Conservation (phyloP, 2,329 filamentous ascomycete species). For the Fusarium stilboides region DNA sequence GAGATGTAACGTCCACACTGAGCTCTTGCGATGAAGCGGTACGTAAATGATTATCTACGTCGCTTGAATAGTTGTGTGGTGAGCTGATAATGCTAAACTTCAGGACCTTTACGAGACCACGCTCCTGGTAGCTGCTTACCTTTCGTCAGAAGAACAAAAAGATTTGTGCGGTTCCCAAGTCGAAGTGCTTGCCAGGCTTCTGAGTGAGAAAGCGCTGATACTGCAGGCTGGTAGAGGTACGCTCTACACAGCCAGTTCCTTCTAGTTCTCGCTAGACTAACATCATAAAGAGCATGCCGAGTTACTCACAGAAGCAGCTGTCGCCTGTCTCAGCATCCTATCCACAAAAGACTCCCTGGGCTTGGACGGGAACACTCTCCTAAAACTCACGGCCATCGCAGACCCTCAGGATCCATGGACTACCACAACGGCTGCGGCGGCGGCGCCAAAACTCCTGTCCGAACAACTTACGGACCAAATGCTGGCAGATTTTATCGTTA, state of each 20-base stretch:
- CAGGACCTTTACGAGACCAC: constrained; percentile 23
- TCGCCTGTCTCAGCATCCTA: constrained; percentile 51
- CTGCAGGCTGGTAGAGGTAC: constrained; percentile 12
- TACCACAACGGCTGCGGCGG: constrained; percentile 49
- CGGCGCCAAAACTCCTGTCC: constrained; percentile 54
- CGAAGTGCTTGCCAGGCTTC: neutral
- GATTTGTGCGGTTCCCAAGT: neutral
- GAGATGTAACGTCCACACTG: constrained; percentile 2
- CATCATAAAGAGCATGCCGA: constrained; percentile 1
- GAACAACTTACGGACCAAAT: constrained; percentile 41
- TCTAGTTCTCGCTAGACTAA: neutral
- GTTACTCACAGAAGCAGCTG: constrained; percentile 45
- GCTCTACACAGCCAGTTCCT: neutral
- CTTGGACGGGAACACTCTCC: constrained; percentile 46
- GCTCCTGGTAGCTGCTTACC: constrained; percentile 10
- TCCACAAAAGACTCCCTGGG: constrained; percentile 11
- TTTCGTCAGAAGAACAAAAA: neutral
- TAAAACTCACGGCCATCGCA: constrained; percentile 54
- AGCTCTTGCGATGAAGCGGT: constrained; percentile 1
- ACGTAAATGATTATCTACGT: neutral
- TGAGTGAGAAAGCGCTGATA: constrained; percentile 12
- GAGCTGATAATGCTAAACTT: constrained; percentile 14
- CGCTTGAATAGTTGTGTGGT: neutral
- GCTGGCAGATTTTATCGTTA: constrained; percentile 61
- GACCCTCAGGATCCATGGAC: constrained; percentile 58